Conservation (phyloP, 129 eudicot genomes). For the Solidago caesia region DNA sequence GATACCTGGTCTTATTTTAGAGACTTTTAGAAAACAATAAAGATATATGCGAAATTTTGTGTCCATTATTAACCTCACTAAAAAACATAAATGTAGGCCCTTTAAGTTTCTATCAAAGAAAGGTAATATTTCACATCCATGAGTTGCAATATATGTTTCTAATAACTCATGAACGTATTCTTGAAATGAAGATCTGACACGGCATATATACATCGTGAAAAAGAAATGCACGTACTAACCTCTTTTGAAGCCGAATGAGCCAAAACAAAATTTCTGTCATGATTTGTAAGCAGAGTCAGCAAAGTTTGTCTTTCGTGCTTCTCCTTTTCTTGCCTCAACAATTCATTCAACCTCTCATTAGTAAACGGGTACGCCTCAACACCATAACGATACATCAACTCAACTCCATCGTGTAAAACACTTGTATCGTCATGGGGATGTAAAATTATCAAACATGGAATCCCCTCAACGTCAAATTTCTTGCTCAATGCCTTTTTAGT, state of each 20-base stretch:
- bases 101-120: too few species aligned
- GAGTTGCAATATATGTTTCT: not conserved
- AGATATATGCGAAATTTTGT: too few species aligned
- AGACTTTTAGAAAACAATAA: too few species aligned
- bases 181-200: not conserved
- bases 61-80: too few species aligned
- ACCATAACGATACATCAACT: conserved; percentile 63
- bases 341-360: conserved; percentile 55
- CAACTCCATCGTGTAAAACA: conserved; percentile 59
- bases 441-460: conserved; percentile 67
- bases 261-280: conserved; percentile 59
- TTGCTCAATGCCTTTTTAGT: conserved; percentile 50
- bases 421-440: conserved; percentile 47
- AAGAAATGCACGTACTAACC: conserved; percentile 37
- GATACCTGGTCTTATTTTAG: too few species aligned
- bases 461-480: conserved; percentile 65
- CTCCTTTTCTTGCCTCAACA: conserved; percentile 56
- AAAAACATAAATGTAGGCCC: too few species aligned
- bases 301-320: conserved; percentile 67
- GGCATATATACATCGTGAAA: not conserved
- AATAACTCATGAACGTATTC: too few species aligned
- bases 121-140: too few species aligned
- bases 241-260: conserved; percentile 39
- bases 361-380: conserved; percentile 70
- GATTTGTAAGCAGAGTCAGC: conserved; percentile 41